Evolutionary conservation across 768 basidiomycete genomes (phyloP).

Genomic region (Leccinum olivaceopallidum): DNA sequence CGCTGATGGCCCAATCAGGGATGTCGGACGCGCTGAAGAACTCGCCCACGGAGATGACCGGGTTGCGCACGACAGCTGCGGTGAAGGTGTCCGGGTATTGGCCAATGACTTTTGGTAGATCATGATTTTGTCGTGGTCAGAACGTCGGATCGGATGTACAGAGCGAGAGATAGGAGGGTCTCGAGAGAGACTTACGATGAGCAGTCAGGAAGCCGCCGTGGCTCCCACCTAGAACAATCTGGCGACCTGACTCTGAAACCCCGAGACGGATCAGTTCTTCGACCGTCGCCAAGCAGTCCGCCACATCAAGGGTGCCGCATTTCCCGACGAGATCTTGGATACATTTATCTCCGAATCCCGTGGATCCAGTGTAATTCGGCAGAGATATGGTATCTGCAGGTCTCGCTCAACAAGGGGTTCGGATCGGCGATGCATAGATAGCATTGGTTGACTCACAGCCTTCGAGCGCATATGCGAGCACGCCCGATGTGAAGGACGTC

Average conservation of each 20-base stretch:
- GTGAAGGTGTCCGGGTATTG: conserved; percentile 61
- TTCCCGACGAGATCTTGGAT: conserved; percentile 54
- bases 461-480: conserved; percentile 51
- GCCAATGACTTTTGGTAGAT: conserved; percentile 46
- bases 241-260: conserved; percentile 50
- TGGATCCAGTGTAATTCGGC: conserved; percentile 69
- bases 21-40: conserved; percentile 56
- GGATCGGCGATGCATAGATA: not conserved
- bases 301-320: conserved; percentile 66
- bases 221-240: conserved; percentile 62
- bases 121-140: not conserved
- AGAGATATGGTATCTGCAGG: conserved; percentile 54
- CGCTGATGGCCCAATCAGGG: conserved; percentile 62
- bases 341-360: conserved; percentile 65
- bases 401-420: not conserved
- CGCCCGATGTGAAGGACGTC: conserved; percentile 47
- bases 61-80: conserved; percentile 66
- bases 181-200: conserved; percentile 29
- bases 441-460: conserved; percentile 49
- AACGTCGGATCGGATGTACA: not conserved
- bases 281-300: conserved; percentile 59
- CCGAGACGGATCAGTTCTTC: conserved; percentile 50
- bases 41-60: conserved; percentile 64
- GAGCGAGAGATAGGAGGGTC: not conserved
- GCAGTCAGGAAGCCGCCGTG: conserved; percentile 69